Base-by-base conservation (phyloP, 1,139 yeast species). In the Suhomyces bolitotheri region DNA sequence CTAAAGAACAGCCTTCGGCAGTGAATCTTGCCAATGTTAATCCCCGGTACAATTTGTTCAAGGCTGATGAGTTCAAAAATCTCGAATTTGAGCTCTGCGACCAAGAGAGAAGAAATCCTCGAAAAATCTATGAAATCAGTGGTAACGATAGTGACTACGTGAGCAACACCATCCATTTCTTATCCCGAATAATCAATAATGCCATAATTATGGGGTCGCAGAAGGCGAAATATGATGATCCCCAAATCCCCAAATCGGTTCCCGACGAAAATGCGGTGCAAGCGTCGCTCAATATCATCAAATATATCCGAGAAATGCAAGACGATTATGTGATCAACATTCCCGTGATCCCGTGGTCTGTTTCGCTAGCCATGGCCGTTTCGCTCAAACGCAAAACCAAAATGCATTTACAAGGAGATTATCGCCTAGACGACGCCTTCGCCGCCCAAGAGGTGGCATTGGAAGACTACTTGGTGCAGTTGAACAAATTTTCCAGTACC, bases 311-410 rank as follows among this genome's bases (percentile, higher is more conserved):
- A 8, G 46, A 50, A 26, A 49, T 55, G 44, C 42, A 47, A 15
- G 54, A 48, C 3, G 54, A 53, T 11, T 38, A 40, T 29, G 39
- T 55, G 22, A 35, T 60, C 16, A 49, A 58, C 16, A 46, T 62
- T n/a, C 64, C 66, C 1, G 31, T 58, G 17, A 41, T 61, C 11
- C 60, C 64, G 1, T 61, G 61, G 60, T 50, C 61, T 41, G 45
- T 57, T 31, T 49, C 60, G 4, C 29, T 53, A 13, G 53, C 56
- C 7, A 48, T 51, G 52, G 50, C 57, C 2, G 44, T 46, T 5
- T 39, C 51, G 4, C 40, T 53, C 23, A 51, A 52, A 31, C 29
- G 45, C 9, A 41, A 39, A 29, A 46, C 54, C 8, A 41, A 41
- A 24, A 12, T 25, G 14, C 35, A 34, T 14, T 34, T 43, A 12